Conservation (phyloP, 1,284 basidiomycete species). For the Meira nashicola region DNA sequence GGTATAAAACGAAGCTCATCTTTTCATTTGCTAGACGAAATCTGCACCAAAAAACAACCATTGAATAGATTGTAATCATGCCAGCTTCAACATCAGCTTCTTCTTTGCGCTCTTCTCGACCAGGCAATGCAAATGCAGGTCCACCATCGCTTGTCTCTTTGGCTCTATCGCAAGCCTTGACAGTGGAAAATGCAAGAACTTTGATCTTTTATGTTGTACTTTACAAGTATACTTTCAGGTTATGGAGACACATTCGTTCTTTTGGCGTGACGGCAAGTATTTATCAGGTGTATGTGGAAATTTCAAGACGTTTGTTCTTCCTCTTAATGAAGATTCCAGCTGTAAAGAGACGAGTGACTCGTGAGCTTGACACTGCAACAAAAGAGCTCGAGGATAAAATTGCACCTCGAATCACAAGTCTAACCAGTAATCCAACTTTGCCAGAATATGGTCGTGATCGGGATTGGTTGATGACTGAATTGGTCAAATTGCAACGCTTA, state of each 20-base stretch:
- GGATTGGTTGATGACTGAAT: slow-evolving; percentile 38
- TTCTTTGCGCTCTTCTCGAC: not conserved
- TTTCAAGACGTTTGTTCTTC: slow-evolving; percentile 28
- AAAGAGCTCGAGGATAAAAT: slow-evolving; percentile 43
- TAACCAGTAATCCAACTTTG: slow-evolving; percentile 27
- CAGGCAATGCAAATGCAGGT: no score
- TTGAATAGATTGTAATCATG: no score
- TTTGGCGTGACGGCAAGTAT: slow-evolving; percentile 36
- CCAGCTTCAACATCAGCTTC: not conserved
- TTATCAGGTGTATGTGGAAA: slow-evolving; percentile 32
- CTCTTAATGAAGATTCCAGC: slow-evolving; percentile 43
- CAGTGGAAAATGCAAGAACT: slow-evolving; percentile 23
- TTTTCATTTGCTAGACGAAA: no score
- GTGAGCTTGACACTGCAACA: slow-evolving; percentile 42
- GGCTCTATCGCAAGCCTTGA: no score
- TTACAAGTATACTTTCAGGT: slow-evolving; percentile 25
- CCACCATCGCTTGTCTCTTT: no score
- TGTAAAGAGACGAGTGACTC: slow-evolving; percentile 36
- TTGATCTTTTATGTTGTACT: slow-evolving; percentile 36
- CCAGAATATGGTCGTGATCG: slow-evolving; percentile 38
- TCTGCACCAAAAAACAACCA: not conserved
- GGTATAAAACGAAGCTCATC: no score
- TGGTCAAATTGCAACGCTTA: slow-evolving; percentile 39
- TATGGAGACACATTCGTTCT: slow-evolving; percentile 35
- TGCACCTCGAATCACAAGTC: slow-evolving; percentile 21